phyloP scores from a whole-genome alignment of 768 basidiomycete genomes.

The Auriscalpium vulgare region DNA sequence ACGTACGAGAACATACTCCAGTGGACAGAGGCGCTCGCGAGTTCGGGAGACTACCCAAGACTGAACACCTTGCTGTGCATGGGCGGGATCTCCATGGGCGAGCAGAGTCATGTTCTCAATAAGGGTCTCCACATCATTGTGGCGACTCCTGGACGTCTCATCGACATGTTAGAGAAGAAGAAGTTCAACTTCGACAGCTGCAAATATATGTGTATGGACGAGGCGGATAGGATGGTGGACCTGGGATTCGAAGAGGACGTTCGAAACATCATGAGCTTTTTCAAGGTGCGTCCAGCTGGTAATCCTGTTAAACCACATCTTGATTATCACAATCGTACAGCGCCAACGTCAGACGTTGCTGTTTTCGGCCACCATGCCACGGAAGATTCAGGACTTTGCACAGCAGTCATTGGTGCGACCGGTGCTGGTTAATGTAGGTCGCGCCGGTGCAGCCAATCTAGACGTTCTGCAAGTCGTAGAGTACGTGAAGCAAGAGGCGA shows the following conservation, averaged over 20 bases:
- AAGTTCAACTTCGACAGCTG: constrained; percentile 88
- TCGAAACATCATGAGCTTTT: constrained; percentile 97
- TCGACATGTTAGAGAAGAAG: constrained; percentile 97
- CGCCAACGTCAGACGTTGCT: constrained; percentile 93
- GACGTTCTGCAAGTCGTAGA: constrained; percentile 96
- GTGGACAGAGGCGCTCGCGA: constrained; percentile 80
- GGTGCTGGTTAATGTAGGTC: constrained; percentile 92
- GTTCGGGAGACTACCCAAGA: constrained; percentile 73
- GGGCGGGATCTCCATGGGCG: constrained; percentile 96
- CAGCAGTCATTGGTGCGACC: constrained; percentile 94
- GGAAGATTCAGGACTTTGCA: constrained; percentile 98
- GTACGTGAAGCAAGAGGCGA: constrained; percentile 99
- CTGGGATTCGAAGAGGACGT: constrained; percentile 99
- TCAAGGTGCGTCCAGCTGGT: constrained; percentile 54
- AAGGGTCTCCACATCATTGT: constrained; percentile 94
- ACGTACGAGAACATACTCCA: constrained; percentile 90
- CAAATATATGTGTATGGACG: constrained; percentile 98
- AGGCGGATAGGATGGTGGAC: constrained; percentile 99
- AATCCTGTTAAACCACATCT: background rate
- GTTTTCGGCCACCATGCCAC: constrained; percentile 98
- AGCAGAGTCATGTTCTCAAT: constrained; percentile 87
- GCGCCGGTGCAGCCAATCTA: constrained; percentile 95
- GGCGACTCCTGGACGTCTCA: constrained; percentile 92
- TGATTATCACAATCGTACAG: constrained; percentile 30
- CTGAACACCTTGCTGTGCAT: constrained; percentile 89